Conservation (phyloP, 345 rosid species). For the Erysimum cheiranthoides region DNA sequence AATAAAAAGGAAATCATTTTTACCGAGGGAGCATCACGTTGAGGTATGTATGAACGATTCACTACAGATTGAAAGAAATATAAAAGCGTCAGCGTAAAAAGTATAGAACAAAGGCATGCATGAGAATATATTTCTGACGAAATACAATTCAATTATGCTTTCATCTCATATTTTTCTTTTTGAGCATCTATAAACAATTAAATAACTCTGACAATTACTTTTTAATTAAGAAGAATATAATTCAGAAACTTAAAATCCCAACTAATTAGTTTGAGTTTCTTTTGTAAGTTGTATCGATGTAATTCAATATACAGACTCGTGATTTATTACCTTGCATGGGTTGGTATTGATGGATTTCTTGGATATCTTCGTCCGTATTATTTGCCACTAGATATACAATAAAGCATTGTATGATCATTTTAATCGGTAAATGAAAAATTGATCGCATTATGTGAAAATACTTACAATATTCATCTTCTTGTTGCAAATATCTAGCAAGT, state of each 20-base stretch:
- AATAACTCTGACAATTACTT: background rate
- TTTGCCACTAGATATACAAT: background rate
- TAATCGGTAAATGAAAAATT: background rate
- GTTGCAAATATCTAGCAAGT: conserved; percentile 27
- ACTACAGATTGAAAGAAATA: conserved; percentile 23
- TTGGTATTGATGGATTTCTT: conserved; percentile 8
- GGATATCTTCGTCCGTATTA: background rate
- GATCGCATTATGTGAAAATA: background rate
- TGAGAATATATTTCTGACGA: background rate
- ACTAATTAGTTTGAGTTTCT: background rate
- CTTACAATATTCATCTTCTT: conserved; percentile 31
- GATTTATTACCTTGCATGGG: conserved; percentile 24
- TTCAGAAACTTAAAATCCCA: background rate
- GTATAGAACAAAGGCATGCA: background rate
- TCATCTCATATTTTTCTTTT: background rate
- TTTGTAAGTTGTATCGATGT: background rate
- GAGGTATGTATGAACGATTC: conserved; percentile 35
- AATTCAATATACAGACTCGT: background rate
- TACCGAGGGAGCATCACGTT: conserved; percentile 38
- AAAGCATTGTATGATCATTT: background rate
- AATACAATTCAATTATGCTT: background rate
- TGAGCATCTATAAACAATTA: background rate
- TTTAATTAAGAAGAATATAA: background rate
- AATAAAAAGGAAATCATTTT: background rate
- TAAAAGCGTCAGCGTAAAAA: background rate